Conservation (phyloP, 179 eudicot genomes). For the Beta macrorhiza region DNA sequence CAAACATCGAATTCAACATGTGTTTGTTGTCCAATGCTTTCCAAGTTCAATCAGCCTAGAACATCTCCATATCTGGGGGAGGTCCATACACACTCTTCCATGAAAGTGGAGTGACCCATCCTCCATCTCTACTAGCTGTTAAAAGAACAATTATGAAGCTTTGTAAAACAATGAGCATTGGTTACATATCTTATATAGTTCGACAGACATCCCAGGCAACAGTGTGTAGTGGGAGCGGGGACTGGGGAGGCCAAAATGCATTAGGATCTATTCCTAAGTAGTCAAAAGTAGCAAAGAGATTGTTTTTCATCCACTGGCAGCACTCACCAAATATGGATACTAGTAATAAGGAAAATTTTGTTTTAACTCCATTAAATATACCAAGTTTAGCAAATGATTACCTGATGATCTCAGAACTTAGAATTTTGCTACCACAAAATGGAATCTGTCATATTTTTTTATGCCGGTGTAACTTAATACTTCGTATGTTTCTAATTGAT, state of each 20-base stretch:
- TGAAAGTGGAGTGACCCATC: conserved; percentile 84
- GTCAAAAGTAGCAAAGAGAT: not conserved
- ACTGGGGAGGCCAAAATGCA: not conserved
- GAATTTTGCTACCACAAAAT: no score
- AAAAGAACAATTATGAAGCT: conserved; percentile 8
- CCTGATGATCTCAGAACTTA: no score
- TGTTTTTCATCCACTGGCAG: not conserved
- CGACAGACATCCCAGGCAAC: conserved; percentile 3
- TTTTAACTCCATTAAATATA: no score
- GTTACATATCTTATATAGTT: not conserved
- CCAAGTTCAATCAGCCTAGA: conserved; percentile 36
- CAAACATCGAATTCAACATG: not conserved
- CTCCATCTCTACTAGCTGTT: conserved; percentile 57
- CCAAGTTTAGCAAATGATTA: no score
- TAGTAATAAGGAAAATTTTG: not conserved
- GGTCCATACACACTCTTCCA: conserved; percentile 98
- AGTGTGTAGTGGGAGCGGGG: not conserved
- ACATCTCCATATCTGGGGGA: conserved; percentile 82
- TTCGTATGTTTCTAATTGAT: no score
- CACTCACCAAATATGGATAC: not conserved
- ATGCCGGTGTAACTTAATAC: no score
- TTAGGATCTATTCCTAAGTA: not conserved
- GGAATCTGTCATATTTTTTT: no score
- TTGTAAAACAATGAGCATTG: conserved; percentile 7
- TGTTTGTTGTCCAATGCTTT: conserved; percentile 2